A percentile compares a stretch with the other conserved stretches of the same genome.
Evolutionary conservation across 192 early-diverging fungal species (phyloP).

Genomic region (Linnemannia zychae): DNA sequence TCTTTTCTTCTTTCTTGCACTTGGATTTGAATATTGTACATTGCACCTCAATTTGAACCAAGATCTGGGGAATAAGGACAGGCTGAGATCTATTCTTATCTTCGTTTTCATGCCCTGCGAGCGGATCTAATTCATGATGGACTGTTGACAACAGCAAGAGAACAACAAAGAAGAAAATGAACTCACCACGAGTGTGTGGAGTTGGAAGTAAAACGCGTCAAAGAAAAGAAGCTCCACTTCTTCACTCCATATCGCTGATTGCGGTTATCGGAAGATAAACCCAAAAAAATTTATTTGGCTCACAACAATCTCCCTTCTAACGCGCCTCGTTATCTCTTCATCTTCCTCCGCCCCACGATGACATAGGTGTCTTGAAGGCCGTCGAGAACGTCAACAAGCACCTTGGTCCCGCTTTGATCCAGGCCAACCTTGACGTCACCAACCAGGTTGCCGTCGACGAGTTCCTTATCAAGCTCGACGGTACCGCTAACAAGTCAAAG

Average conservation of each 20-base stretch:
- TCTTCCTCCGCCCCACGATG: background rate
- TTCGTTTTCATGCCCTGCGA: background rate
- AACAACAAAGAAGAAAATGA: background rate
- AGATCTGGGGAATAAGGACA: background rate
- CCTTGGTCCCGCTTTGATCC: slow-evolving; percentile 88
- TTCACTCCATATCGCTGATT: background rate
- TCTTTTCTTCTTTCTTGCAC: no score
- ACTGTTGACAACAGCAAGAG: background rate
- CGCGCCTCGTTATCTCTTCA: background rate
- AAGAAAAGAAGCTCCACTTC: no score
- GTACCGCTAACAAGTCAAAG: slow-evolving; percentile 95
- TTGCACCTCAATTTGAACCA: background rate
- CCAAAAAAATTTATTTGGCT: slow-evolving; percentile 1
- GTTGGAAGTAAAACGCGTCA: background rate
- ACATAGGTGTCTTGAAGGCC: slow-evolving; percentile 88
- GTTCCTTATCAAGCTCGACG: slow-evolving; percentile 93
- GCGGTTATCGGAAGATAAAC: slow-evolving; percentile 4
- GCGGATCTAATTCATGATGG: background rate
- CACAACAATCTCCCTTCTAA: slow-evolving; percentile 6
- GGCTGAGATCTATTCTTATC: background rate
- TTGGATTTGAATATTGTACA: background rate
- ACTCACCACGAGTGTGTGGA: background rate
- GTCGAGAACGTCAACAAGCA: slow-evolving; percentile 91
- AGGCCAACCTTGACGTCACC: slow-evolving; percentile 85
- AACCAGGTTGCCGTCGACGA: slow-evolving; percentile 92